A percentile compares a stretch with the other conserved stretches of the same genome.
These are phyloP conservation scores for Linderniella brevidens DNA, from an alignment of 257 asterid species.

Conservation along the genomic window DNA sequence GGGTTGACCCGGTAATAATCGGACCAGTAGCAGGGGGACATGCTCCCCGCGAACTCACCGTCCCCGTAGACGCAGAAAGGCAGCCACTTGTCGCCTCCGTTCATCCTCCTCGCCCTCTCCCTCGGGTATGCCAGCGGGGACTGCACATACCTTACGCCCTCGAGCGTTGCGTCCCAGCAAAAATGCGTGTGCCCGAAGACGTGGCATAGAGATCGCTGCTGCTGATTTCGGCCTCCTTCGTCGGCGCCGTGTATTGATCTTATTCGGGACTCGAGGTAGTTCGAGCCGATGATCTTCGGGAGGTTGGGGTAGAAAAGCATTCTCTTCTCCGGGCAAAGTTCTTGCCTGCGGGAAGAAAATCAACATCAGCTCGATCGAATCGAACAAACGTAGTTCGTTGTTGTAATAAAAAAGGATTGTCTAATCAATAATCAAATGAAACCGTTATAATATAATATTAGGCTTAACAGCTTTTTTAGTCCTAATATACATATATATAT, in stretches of 20 bases:
- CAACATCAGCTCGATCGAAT: neutral
- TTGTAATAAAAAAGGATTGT: no score
- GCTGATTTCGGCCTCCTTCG: no score
- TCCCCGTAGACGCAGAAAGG: slow-evolving; percentile 49
- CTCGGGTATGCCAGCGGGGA: slow-evolving; percentile 83
- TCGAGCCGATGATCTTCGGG: slow-evolving; percentile 69
- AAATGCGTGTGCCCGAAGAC: slow-evolving; percentile 89
- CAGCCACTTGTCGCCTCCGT: slow-evolving; percentile 76
- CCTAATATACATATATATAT: no score
- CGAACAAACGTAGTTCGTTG: neutral
- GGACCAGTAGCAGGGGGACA: slow-evolving; percentile 63
- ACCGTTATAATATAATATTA: no score
- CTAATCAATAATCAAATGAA: no score
- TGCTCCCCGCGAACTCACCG: slow-evolving; percentile 28
- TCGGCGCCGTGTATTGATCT: slow-evolving; percentile 50
- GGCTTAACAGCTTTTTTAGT: no score
- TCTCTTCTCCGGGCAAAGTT: slow-evolving; percentile 88
- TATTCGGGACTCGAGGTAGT: slow-evolving; percentile 59
- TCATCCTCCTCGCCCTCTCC: slow-evolving; percentile 64
- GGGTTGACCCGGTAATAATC: slow-evolving; percentile 57
- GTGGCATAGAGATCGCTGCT: slow-evolving; percentile 43
- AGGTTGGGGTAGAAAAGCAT: slow-evolving; percentile 93
- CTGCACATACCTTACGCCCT: slow-evolving; percentile 83
- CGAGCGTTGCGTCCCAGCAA: slow-evolving; percentile 67
- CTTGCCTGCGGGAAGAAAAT: slow-evolving; percentile 41